phyloP scores from a whole-genome alignment of 768 basidiomycete species.

The Candolleomyces efflorescens region DNA sequence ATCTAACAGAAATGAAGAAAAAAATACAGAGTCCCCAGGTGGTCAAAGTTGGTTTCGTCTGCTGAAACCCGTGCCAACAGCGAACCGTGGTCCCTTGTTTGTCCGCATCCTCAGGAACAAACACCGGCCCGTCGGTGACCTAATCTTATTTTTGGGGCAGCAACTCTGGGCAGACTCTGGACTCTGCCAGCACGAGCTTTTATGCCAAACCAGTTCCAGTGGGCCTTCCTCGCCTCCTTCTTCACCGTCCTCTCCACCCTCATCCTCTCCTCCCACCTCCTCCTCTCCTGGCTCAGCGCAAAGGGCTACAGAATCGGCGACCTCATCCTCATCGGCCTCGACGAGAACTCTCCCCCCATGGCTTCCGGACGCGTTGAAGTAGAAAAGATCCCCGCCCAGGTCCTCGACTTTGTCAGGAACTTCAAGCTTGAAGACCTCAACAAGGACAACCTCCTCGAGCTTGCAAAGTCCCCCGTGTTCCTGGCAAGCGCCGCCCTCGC shows the following conservation, averaged over 20 bases:
- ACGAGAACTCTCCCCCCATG: slow-evolving; percentile 22
- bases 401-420: slow-evolving; percentile 6
- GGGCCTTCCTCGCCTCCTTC: slow-evolving; percentile 53
- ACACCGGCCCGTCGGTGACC: too few species aligned
- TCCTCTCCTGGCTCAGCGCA: slow-evolving; percentile 40
- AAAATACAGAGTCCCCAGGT: background rate
- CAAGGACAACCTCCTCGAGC: slow-evolving; percentile 29
- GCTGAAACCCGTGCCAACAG: too few species aligned
- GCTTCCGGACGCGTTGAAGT: slow-evolving; percentile 14
- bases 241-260: slow-evolving; percentile 44
- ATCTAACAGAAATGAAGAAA: slow-evolving; percentile 20
- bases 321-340: slow-evolving; percentile 62
- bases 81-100: too few species aligned
- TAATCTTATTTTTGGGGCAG: too few species aligned
- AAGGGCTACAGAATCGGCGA: slow-evolving; percentile 56
- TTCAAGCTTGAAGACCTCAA: slow-evolving; percentile 24
- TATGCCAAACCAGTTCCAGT: slow-evolving; percentile 57
- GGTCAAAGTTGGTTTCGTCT: too few species aligned
- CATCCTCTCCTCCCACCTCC: slow-evolving; percentile 35
- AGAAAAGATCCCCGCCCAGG: slow-evolving; percentile 14
- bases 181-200: background rate
- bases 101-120: too few species aligned
- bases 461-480: slow-evolving; percentile 18
- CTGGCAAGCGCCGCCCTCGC: slow-evolving; percentile 45
- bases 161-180: background rate